These are phyloP conservation scores for Fusarium sacchari DNA, from an alignment of 2,329 filamentous ascomycete genomes.

Conservation along the genomic window DNA sequence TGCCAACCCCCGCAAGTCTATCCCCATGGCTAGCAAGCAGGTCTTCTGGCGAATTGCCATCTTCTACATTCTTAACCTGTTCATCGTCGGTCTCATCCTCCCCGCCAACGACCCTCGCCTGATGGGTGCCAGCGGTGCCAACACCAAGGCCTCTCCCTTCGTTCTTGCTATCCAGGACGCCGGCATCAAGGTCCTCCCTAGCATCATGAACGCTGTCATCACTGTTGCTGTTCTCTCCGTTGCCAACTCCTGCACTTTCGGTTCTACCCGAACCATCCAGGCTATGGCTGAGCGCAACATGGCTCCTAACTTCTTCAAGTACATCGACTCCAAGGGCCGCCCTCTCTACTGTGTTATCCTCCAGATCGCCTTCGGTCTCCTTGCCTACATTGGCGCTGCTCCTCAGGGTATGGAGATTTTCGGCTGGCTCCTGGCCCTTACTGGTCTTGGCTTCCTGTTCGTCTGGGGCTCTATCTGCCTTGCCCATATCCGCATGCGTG, in stretches of 20 bases:
- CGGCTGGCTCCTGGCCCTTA: conserved; percentile 81
- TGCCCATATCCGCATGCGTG: conserved; percentile 89
- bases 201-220: conserved; percentile 93
- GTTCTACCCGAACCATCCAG: conserved; percentile 88
- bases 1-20: conserved; percentile 78
- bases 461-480: conserved; percentile 88
- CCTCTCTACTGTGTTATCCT: conserved; percentile 78
- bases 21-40: conserved; percentile 89
- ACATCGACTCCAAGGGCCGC: conserved; percentile 84
- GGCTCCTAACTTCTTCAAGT: conserved; percentile 79
- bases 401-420: conserved; percentile 71
- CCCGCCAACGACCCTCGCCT: conserved; percentile 75
- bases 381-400: conserved; percentile 80
- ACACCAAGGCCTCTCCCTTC: conserved; percentile 85
- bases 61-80: conserved; percentile 88
- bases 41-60: conserved; percentile 94
- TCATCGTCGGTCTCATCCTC: conserved; percentile 83
- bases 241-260: conserved; percentile 91
- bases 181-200: conserved; percentile 81
- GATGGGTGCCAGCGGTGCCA: conserved; percentile 64
- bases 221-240: conserved; percentile 91
- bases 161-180: conserved; percentile 91
- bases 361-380: conserved; percentile 74
- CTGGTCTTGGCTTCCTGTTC: conserved; percentile 79
- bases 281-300: conserved; percentile 89